These are phyloP conservation scores for Elongisporangium undulatum DNA, from an alignment of 352 stramenopile genomes.

Conservation along the genomic window DNA sequence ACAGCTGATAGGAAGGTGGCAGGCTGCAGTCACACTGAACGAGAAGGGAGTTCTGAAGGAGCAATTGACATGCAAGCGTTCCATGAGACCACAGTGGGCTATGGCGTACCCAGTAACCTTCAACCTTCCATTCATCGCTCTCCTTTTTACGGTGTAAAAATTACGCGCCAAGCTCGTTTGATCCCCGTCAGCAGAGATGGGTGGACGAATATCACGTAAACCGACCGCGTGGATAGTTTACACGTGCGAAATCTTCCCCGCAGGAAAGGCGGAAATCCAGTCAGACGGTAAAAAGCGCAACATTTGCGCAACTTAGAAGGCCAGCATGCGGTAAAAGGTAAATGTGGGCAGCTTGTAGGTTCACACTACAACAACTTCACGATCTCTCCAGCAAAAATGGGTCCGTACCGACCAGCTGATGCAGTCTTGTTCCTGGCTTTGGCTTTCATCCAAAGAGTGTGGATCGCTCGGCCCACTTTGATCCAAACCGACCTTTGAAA, in stretches of 20 bases:
- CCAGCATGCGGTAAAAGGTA: neutral
- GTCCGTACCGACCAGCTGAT: neutral
- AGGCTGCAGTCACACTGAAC: neutral
- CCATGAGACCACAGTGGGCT: neutral
- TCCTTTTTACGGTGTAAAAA: neutral
- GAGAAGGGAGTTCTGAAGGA: neutral
- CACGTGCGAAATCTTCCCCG: neutral
- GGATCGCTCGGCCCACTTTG: neutral
- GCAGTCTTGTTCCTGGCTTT: neutral
- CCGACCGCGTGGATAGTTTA: neutral
- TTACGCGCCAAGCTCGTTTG: neutral
- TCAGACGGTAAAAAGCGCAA: neutral
- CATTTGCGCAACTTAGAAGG: neutral
- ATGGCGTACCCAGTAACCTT: neutral
- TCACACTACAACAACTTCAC: neutral
- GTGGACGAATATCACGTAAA: neutral
- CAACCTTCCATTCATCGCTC: neutral
- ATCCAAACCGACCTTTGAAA: neutral
- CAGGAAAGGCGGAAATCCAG: neutral
- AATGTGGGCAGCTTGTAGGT: neutral
- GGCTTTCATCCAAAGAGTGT: neutral
- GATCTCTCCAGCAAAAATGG: neutral
- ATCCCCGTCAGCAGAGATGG: neutral
- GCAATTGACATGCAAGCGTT: neutral
- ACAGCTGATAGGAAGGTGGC: neutral